phyloP scores from a whole-genome alignment of 2,329 filamentous ascomycete species.

The Cyphellophora attinorum region DNA sequence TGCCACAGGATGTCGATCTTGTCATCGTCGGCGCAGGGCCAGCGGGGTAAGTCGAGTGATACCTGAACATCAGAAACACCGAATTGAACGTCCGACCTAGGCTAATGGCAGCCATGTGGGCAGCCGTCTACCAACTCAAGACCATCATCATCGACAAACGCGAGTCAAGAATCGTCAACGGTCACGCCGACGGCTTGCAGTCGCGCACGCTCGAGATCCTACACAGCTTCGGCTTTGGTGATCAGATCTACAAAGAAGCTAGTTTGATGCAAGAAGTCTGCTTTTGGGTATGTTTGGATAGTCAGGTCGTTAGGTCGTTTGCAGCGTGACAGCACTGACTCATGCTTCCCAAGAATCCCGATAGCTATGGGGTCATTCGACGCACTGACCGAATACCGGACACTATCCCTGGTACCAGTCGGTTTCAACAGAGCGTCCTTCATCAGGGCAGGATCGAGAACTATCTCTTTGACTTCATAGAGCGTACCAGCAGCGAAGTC shows the following conservation, averaged over 20 bases:
- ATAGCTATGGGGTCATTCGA: too few relatives aligned
- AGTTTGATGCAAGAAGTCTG: conserved; percentile 57
- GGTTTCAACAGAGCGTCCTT: too few relatives aligned
- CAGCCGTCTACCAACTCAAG: conserved; percentile 37
- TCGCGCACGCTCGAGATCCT: conserved; percentile 61
- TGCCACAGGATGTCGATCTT: conserved; percentile 32
- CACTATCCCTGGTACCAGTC: too few relatives aligned
- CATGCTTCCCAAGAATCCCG: conserved; percentile 40
- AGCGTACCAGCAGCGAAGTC: too few relatives aligned
- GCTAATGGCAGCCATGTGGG: conserved; percentile 39
- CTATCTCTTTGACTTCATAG: too few relatives aligned
- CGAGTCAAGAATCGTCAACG: conserved; percentile 22
- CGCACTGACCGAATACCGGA: too few relatives aligned
- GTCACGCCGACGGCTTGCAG: conserved; percentile 47
- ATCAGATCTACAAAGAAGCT: conserved; percentile 54
- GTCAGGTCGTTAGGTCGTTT: background rate
- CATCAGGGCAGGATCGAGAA: too few relatives aligned
- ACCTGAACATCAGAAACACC: too few relatives aligned
- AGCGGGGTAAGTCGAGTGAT: too few relatives aligned
- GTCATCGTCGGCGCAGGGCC: conserved; percentile 43
- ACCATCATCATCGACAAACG: conserved; percentile 39
- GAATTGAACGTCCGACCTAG: too few relatives aligned
- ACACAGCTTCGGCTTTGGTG: conserved; percentile 57
- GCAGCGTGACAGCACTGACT: conserved; percentile 55
- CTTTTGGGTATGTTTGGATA: conserved; percentile 32